Evolutionary conservation across 345 rosid species (phyloP).

Genomic region (Eucalyptus cloeziana): DNA sequence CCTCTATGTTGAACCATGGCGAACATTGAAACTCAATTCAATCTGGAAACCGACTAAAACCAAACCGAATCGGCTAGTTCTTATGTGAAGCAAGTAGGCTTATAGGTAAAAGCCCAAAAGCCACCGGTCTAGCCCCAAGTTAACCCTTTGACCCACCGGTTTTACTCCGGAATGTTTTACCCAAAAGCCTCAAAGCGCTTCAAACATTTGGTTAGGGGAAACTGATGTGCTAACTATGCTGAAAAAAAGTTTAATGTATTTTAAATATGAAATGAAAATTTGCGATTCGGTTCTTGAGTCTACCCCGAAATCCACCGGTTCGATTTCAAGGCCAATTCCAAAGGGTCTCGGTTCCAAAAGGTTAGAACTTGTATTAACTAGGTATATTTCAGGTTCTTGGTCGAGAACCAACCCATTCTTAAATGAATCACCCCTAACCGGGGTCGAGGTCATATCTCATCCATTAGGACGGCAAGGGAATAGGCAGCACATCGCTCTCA

Average conservation of each 20-base stretch:
- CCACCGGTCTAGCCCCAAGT: not conserved
- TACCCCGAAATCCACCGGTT: not conserved
- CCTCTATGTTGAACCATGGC: not conserved
- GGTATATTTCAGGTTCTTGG: not conserved
- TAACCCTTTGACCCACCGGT: not conserved
- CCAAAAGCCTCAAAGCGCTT: not conserved
- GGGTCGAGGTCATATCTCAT: not conserved
- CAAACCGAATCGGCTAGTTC: fast-evolving
- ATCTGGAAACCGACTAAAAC: not conserved
- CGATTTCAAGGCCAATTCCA: not conserved
- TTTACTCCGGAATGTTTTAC: not conserved
- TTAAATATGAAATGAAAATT: not conserved
- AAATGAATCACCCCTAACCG: not conserved
- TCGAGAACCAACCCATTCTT: not conserved
- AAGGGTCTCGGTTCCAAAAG: not conserved
- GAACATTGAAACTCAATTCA: not conserved
- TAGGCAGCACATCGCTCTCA: not conserved
- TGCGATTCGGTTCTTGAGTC: fast-evolving
- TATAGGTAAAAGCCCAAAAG: not conserved
- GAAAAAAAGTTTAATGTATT: not conserved
- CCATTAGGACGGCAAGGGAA: not conserved
- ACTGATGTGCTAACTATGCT: not conserved
- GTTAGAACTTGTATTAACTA: not conserved
- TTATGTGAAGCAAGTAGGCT: not conserved
- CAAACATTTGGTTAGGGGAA: not conserved